Evolutionary conservation across 768 basidiomycete species (phyloP).

Genomic region (Auricularia sp.): DNA sequence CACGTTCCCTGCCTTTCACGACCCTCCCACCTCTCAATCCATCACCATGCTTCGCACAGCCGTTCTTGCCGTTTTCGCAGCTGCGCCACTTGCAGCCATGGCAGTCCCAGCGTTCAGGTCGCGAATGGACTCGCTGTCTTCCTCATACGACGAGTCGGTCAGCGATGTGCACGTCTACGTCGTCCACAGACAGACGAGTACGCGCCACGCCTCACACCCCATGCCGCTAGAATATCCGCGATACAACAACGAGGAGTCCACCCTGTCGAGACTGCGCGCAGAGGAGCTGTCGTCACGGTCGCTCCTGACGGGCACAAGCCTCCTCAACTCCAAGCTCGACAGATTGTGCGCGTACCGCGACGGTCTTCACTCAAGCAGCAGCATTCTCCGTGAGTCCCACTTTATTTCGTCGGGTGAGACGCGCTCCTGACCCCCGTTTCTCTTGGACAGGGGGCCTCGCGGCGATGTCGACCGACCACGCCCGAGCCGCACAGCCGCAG

Average conservation of each 20-base stretch:
- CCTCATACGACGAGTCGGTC: not conserved
- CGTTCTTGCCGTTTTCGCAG: not conserved
- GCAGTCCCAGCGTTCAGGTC: not conserved
- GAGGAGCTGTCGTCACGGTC: not conserved
- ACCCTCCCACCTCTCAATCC: not conserved
- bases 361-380: not conserved
- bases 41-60: not conserved
- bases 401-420: no score
- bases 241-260: not conserved
- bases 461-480: not conserved
- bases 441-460: not conserved
- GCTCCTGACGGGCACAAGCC: not conserved
- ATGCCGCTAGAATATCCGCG: not conserved
- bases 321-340: not conserved
- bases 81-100: not conserved
- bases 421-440: not conserved
- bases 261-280: not conserved
- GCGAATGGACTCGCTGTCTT: not conserved
- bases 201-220: not conserved
- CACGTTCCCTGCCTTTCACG: not conserved
- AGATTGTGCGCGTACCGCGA: not conserved
- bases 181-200: not conserved
- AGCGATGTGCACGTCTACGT: not conserved
- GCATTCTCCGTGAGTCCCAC: not conserved
- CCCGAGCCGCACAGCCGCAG: not conserved